phyloP scores from a whole-genome alignment of 1,284 basidiomycete genomes.

The Tylopilus sp. region DNA sequence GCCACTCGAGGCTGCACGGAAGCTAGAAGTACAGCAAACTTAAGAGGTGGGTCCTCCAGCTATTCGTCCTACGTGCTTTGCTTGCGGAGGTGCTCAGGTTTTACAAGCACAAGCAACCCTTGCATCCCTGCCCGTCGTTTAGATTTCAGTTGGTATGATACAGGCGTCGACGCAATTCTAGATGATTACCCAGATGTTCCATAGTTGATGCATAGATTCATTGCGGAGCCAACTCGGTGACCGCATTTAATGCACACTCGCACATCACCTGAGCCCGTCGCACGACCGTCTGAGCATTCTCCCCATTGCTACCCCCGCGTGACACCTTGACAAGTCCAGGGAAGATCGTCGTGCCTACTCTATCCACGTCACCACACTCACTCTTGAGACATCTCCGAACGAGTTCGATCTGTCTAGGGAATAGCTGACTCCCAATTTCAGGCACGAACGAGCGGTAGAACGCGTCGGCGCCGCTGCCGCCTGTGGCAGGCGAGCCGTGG shows the following conservation, averaged over 20 bases:
- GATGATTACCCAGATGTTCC: slow-evolving; percentile 19
- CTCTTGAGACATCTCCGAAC: slow-evolving; percentile 81
- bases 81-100: slow-evolving; percentile 58
- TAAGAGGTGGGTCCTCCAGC: slow-evolving; percentile 74
- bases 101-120: slow-evolving; percentile 87
- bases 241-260: slow-evolving; percentile 71
- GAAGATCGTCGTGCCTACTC: slow-evolving; percentile 84
- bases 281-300: slow-evolving; percentile 77
- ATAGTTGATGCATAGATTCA: slow-evolving; percentile 1
- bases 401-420: slow-evolving; percentile 79
- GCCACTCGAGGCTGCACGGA: slow-evolving; percentile 92
- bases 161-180: slow-evolving; percentile 25
- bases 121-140: slow-evolving; percentile 73
- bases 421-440: slow-evolving; percentile 74
- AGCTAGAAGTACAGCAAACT: slow-evolving; percentile 94
- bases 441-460: slow-evolving; percentile 88
- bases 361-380: slow-evolving; percentile 75
- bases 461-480: slow-evolving; percentile 63
- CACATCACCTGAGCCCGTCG: slow-evolving; percentile 86
- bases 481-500: slow-evolving; percentile 70
- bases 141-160: slow-evolving; percentile 42
- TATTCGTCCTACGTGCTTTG: not conserved
- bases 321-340: slow-evolving; percentile 86
- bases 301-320: slow-evolving; percentile 51
- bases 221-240: slow-evolving; percentile 8